These are phyloP conservation scores for Ophiocordyceps camponoti-rufipedis DNA, from an alignment of 2,329 filamentous ascomycete species.

Conservation along the genomic window DNA sequence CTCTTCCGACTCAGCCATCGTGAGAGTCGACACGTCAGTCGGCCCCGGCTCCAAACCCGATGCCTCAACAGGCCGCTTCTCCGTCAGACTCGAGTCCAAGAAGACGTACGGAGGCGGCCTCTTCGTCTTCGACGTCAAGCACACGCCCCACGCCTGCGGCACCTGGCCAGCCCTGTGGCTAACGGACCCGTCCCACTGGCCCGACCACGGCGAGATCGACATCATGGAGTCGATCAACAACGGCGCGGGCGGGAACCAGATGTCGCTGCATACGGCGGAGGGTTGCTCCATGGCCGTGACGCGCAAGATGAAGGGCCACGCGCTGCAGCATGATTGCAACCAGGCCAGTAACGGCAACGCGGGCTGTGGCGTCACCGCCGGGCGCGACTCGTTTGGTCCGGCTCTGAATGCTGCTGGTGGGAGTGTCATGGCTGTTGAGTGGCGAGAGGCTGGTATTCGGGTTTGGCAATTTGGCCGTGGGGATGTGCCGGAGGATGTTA, in stretches of 20 bases:
- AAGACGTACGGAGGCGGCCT: conserved; percentile 40
- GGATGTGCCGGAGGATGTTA: conserved; percentile 32
- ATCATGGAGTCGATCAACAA: conserved; percentile 40
- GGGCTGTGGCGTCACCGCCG: conserved; percentile 35
- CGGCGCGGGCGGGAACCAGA: conserved; percentile 33
- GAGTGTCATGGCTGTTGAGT: conserved; percentile 42
- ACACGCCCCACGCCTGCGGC: conserved; percentile 44
- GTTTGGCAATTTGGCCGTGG: conserved; percentile 39
- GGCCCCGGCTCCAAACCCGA: conserved; percentile 25
- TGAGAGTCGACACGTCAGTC: conserved; percentile 43
- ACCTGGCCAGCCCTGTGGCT: conserved; percentile 53
- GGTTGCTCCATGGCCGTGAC: conserved; percentile 33
- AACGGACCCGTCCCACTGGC: conserved; percentile 41
- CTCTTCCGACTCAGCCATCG: conserved; percentile 29
- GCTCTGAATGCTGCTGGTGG: conserved; percentile 34
- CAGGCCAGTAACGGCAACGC: conserved; percentile 31
- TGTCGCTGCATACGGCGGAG: conserved; percentile 39
- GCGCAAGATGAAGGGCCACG: conserved; percentile 31
- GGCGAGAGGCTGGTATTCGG: conserved; percentile 40
- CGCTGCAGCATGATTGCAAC: conserved; percentile 27
- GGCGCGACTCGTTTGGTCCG: conserved; percentile 26
- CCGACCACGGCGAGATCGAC: conserved; percentile 45
- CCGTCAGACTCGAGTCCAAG: conserved; percentile 44
- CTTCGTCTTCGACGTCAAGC: conserved; percentile 49
- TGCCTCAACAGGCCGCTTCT: conserved; percentile 40